Conservation (phyloP, 2,329 filamentous ascomycete genomes). For the Purpureocillium takamizusanense region DNA sequence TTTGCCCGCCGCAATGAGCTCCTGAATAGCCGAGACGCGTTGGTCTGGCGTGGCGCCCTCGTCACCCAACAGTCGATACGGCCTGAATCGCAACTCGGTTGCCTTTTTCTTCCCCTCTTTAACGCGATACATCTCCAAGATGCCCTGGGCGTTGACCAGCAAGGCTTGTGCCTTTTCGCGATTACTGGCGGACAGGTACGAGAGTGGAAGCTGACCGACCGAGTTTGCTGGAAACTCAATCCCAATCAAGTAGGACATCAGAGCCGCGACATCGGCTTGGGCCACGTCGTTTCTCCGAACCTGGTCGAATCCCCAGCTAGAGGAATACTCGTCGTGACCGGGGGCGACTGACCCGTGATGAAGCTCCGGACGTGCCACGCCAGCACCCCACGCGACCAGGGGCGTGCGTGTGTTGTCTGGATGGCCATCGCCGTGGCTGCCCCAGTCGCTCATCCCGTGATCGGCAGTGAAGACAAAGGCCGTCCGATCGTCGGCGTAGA, state of each 20-base stretch:
- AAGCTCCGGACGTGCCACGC: constrained; percentile 66
- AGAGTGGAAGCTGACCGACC: constrained; percentile 82
- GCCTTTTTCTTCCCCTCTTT: constrained; percentile 81
- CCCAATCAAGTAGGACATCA: constrained; percentile 90
- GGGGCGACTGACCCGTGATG: constrained; percentile 48
- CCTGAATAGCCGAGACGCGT: constrained; percentile 58
- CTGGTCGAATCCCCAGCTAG: constrained; percentile 76
- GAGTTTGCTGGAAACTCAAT: constrained; percentile 92
- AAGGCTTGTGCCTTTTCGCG: constrained; percentile 77
- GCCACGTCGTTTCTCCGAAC: constrained; percentile 83
- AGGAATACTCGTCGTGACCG: constrained; percentile 86
- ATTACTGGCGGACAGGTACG: constrained; percentile 64
- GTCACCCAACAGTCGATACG: constrained; percentile 62
- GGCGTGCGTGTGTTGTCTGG: constrained; percentile 95
- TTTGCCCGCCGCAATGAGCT: constrained; percentile 55
- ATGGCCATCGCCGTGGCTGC: constrained; percentile 96
- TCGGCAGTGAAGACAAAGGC: constrained; percentile 96
- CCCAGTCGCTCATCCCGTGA: constrained; percentile 98
- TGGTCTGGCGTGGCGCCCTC: constrained; percentile 53
- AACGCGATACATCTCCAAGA: constrained; percentile 91
- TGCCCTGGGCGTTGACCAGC: constrained; percentile 73
- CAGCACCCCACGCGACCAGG: constrained; percentile 86
- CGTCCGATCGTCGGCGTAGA: constrained; percentile 77
- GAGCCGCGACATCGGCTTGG: constrained; percentile 86
- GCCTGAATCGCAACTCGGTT: constrained; percentile 66